phyloP scores from a whole-genome alignment of 2,329 filamentous ascomycete genomes.

The Alternaria brassicicola region DNA sequence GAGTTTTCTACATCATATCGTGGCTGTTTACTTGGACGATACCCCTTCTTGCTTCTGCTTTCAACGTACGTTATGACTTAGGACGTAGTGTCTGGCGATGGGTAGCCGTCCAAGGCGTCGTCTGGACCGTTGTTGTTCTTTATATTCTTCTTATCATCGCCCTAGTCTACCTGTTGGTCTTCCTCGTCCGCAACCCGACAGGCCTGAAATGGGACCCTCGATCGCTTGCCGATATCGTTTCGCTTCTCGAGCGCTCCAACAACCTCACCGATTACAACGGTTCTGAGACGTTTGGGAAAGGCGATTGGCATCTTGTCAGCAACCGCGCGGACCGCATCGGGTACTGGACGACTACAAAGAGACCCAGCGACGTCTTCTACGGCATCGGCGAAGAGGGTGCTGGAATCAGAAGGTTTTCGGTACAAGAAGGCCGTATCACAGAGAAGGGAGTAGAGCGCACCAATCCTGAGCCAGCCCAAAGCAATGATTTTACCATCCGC shows the following conservation, averaged over 20 bases:
- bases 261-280: constrained; percentile 73
- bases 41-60: constrained; percentile 79
- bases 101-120: constrained; percentile 76
- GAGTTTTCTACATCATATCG: constrained; percentile 68
- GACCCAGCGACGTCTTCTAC: constrained; percentile 74
- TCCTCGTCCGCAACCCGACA: constrained; percentile 69
- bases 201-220: constrained; percentile 85
- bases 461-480: constrained; percentile 15
- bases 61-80: constrained; percentile 66
- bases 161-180: constrained; percentile 64
- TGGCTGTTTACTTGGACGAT: constrained; percentile 83
- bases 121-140: constrained; percentile 76
- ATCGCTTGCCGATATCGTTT: constrained; percentile 80
- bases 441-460: constrained; percentile 51
- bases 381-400: constrained; percentile 72
- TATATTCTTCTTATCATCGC: constrained; percentile 72
- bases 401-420: constrained; percentile 58
- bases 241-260: constrained; percentile 80
- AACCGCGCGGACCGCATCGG: constrained; percentile 75
- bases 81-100: constrained; percentile 73
- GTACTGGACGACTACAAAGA: constrained; percentile 78
- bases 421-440: constrained; percentile 55
- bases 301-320: constrained; percentile 60
- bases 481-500: constrained; percentile 53
- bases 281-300: constrained; percentile 65